Evolutionary conservation across 176 grass and related monocot species (phyloP).

Genomic region (Triticum urartu): DNA sequence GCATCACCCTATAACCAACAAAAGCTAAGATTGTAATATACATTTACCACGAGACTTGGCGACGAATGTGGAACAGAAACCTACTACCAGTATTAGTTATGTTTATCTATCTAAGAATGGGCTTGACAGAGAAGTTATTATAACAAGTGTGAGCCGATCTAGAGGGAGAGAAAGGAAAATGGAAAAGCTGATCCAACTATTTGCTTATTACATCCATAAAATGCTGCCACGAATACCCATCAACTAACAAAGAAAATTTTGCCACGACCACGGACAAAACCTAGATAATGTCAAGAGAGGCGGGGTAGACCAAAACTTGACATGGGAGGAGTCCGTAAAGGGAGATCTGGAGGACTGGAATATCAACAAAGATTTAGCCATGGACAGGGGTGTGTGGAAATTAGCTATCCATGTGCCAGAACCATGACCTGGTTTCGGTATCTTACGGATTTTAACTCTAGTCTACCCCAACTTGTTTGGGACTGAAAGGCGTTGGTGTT

Average conservation of each 20-base stretch:
- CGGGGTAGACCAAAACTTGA: no score
- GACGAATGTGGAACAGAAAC: conserved; percentile 1
- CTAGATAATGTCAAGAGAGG: background rate
- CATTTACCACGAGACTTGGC: background rate
- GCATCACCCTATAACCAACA: background rate
- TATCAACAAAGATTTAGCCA: no score
- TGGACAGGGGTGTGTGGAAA: no score
- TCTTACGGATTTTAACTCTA: no score
- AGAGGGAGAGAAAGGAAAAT: background rate
- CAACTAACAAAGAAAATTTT: background rate
- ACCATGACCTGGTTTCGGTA: no score
- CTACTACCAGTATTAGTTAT: background rate
- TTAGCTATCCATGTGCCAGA: no score
- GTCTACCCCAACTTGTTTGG: no score
- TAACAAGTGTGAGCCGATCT: conserved; percentile 14
- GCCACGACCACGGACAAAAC: background rate
- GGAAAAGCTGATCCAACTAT: background rate
- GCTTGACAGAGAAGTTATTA: background rate
- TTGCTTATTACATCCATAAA: conserved; percentile 3
- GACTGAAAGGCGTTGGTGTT: no score
- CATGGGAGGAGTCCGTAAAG: no score
- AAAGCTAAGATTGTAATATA: background rate
- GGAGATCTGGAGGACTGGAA: no score
- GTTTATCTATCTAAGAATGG: background rate
- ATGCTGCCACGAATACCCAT: background rate